Evolutionary conservation across 192 early-diverging fungal species (phyloP).

Genomic region (Entomortierella beljakovae): DNA sequence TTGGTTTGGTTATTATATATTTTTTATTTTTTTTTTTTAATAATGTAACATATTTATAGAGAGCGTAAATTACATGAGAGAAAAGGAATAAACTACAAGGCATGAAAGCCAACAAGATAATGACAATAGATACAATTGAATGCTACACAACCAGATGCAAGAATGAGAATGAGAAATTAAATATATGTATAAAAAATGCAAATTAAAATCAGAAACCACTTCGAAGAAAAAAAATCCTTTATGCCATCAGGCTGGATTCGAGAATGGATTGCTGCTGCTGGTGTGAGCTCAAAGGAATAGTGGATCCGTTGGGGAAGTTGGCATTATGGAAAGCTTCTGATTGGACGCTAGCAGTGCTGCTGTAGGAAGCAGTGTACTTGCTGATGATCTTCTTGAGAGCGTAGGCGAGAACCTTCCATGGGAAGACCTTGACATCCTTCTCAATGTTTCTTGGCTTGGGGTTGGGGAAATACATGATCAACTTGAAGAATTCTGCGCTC

Average conservation of each 20-base stretch:
- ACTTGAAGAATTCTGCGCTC: constrained; percentile 82
- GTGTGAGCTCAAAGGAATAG: constrained; percentile 39
- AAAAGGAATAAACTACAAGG: constrained; percentile 25
- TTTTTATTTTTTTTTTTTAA: not conserved
- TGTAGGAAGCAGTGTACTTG: constrained; percentile 75
- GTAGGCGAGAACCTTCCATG: constrained; percentile 76
- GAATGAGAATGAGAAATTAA: not conserved
- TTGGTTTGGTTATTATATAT: too few relatives aligned
- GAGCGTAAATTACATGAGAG: constrained; percentile 17
- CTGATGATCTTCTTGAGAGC: constrained; percentile 84
- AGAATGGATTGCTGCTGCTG: constrained; percentile 28
- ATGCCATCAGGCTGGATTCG: constrained; percentile 39
- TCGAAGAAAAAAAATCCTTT: constrained; percentile 4
- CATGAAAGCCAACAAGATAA: constrained; percentile 2
- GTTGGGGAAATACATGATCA: constrained; percentile 86
- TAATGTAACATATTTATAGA: constrained; percentile 13
- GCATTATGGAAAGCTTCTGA: constrained; percentile 53
- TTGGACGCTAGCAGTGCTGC: constrained; percentile 57
- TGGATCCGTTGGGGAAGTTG: constrained; percentile 50
- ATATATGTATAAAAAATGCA: constrained; percentile 1
- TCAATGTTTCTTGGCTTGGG: constrained; percentile 89
- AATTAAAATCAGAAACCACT: constrained; percentile 10
- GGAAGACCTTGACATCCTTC: constrained; percentile 91
- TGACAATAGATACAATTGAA: not conserved
- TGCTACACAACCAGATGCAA: not conserved